Evolutionary conservation across 805 yeast species (phyloP), one percentile per base, ranked within the genome.

Genomic region (Candida koratica): DNA sequence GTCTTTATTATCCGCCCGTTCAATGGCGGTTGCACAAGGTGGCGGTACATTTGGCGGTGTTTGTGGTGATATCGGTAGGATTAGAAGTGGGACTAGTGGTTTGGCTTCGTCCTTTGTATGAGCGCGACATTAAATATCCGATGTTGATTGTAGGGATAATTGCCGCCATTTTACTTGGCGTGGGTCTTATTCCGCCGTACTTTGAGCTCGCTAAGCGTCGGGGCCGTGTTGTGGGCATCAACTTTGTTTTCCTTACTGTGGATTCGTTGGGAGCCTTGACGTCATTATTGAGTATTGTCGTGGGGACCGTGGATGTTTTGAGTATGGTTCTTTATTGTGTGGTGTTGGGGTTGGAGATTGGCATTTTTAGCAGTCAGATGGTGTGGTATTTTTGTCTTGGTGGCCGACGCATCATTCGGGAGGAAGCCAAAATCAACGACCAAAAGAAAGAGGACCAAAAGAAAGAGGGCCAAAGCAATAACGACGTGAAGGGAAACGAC

Each of bases 191-290:
- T 0, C 97, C 97, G 0, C 96, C 97, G 4, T 90, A 89, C 55
- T 79, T 77, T 47, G 97, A 90, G 55, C 61, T 90, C 17, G 73
- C 78, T 20, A 84, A 86, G 51, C 69, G 96, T 44, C 58, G 75
- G 34, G 97, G 97, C 1, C 63, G 83, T 23, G 97, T 90, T 3
- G 78, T 88, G 3, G 97, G 97, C 0, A 82, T 90, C 51, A 88
- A 88, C 54, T 88, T 90, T 51, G 46, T 83, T 3, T 90, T 90
- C 45, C 65, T 90, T 39, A 50, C 69, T 4, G 61, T 89, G 61
- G 97, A 90, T 55, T 75, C 84, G 4, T 44, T 75, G 17, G 97
- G 97, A 6, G 96, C 97, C 0, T 60, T 67, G 27, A 77, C 86
- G 46, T 84, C 94, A 9, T 71, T 84, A 60, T 69, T 74, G 26